These are phyloP conservation scores for Metroxylon sagu DNA, from an alignment of 176 grass and related monocot species.

Conservation along the genomic window DNA sequence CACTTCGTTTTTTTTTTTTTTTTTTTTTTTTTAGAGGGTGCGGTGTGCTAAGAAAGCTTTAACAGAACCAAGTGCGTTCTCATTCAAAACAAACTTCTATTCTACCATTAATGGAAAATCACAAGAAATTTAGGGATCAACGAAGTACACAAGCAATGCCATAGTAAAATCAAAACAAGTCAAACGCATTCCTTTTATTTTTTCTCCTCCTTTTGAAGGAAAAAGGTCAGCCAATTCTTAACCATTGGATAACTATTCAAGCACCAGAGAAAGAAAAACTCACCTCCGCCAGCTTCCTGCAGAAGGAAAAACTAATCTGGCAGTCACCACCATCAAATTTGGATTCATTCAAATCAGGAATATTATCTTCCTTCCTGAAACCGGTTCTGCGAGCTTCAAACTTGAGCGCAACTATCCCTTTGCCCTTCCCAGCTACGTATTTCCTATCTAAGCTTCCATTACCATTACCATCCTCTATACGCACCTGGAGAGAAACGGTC, in stretches of 20 bases:
- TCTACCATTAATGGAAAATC: no score
- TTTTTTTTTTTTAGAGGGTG: no score
- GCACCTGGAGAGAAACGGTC: neutral
- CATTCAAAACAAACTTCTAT: no score
- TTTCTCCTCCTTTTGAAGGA: neutral
- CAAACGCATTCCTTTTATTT: no score
- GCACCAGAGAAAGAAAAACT: neutral
- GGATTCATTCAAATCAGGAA: neutral
- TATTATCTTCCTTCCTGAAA: neutral
- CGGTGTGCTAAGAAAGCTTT: no score
- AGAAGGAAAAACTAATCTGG: neutral
- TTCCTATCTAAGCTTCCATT: neutral
- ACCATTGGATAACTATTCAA: neutral
- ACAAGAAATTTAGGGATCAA: no score
- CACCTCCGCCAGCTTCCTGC: conserved; percentile 8
- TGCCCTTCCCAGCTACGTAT: neutral
- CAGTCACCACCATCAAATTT: neutral
- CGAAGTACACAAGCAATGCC: no score
- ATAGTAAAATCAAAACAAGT: no score
- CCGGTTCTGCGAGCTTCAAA: neutral
- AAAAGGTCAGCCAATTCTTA: neutral
- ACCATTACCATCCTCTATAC: neutral
- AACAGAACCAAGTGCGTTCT: no score
- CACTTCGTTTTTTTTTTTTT: no score
- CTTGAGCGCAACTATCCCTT: neutral